Conservation (phyloP, 306 rosid species). For the Lathyrus aphaca region DNA sequence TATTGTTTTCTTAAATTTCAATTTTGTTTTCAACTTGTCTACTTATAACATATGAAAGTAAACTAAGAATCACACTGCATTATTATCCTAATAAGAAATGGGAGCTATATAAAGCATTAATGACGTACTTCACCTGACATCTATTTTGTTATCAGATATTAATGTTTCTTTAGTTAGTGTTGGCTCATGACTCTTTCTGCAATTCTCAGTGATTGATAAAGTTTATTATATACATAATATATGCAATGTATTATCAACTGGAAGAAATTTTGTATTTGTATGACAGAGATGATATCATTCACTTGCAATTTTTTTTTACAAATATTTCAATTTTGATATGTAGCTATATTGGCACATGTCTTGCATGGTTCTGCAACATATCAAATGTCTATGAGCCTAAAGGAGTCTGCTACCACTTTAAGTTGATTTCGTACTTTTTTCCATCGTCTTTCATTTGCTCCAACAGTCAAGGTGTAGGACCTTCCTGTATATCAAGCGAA, state of each 20-base stretch:
- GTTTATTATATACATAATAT: background rate
- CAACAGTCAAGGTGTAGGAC: slow-evolving; percentile 81
- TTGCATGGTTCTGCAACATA: background rate
- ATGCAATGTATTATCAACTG: background rate
- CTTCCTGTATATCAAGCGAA: slow-evolving; percentile 59
- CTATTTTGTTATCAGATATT: background rate
- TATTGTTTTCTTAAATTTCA: slow-evolving; percentile 5
- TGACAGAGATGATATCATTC: slow-evolving; percentile 10
- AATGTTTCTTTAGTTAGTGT: background rate
- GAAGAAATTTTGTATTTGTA: background rate
- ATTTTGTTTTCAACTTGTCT: slow-evolving; percentile 16
- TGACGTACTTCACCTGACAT: background rate
- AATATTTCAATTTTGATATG: slow-evolving; percentile 21
- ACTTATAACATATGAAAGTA: background rate
- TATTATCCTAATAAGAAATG: background rate
- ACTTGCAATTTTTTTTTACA: slow-evolving; percentile 11
- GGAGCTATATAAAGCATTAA: background rate
- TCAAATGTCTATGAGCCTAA: slow-evolving; percentile 79
- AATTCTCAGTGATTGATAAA: background rate
- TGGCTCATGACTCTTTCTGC: background rate
- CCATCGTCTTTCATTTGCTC: slow-evolving; percentile 92
- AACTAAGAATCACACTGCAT: background rate
- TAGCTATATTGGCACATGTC: slow-evolving; percentile 8
- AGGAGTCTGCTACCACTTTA: slow-evolving; percentile 93
- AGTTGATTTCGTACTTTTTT: slow-evolving; percentile 72